Base-by-base conservation (phyloP, 306 rosid genomes). In the Fragaria vesca region DNA sequence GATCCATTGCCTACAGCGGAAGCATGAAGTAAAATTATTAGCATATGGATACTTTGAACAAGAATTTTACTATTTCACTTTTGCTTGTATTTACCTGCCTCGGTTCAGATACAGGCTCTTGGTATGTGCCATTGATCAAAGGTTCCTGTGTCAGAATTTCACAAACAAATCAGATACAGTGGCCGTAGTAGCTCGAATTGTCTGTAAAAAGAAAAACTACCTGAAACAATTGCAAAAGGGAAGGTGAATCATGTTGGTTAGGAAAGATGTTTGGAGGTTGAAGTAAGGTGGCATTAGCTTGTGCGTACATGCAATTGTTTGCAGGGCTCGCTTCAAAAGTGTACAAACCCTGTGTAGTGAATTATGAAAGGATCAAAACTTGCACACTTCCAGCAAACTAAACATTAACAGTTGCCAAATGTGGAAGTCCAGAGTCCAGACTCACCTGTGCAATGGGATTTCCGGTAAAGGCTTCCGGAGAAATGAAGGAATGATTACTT, bases 1-100 rank as follows among this genome's bases (percentile, higher is more conserved):
- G 83, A 69, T 90, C 90, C 88, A 88, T 82, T 69, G 81, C 96
- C 93, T 85, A 47, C 83, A 84, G 66, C 17, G 48, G 52, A 79
- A 48, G 74, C 12, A 67, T 16, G 66, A 77, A 76, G 66, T 69
- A 73, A 57, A 57, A 70, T 21, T 75, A 83, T 69, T 55, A 83
- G 74, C 62, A 46, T 69, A 50, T 15, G 66, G 45, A n/a, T 40
- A 79, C 50, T 24, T 4, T 58, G 58, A 8, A 40, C 38, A 2
- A 69, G 9, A 76, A 58, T 18, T 55, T 71, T 65, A 16, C 76
- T 51, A 71, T 66, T 71, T 4, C n/a, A 78, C 17, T 18, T 61
- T 42, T 13, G 43, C 61, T 43, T 70, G 18, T 48, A 24, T 58
- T 76, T 87, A 85, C 93, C 86, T 83, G 89, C 78, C 82, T 83